A percentile compares a stretch with the other conserved stretches of the same genome.
Evolutionary conservation across 495 filamentous ascomycete genomes (phyloP).

Genomic region (Annulohypoxylon bovei): DNA sequence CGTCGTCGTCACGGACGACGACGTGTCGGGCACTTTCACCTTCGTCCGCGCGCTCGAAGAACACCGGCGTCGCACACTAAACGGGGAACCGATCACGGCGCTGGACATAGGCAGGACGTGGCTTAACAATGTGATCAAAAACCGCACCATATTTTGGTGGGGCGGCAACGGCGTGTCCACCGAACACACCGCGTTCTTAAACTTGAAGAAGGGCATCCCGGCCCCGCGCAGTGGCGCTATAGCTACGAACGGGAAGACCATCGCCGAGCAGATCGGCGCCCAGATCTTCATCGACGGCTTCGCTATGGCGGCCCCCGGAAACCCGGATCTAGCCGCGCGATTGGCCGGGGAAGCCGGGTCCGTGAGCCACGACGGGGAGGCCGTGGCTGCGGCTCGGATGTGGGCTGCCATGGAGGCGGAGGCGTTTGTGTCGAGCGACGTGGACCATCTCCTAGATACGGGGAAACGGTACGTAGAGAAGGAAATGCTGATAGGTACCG

Average conservation of each 20-base stretch:
- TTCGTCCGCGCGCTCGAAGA: slow-evolving; percentile 47
- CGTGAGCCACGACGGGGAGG: slow-evolving; percentile 48
- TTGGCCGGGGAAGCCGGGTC: slow-evolving; percentile 41
- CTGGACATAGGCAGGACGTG: slow-evolving; percentile 47
- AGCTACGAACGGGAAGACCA: slow-evolving; percentile 37
- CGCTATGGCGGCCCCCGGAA: slow-evolving; percentile 39
- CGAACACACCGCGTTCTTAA: slow-evolving; percentile 49
- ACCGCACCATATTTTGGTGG: slow-evolving; percentile 48
- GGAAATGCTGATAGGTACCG: slow-evolving; percentile 33
- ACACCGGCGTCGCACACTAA: slow-evolving; percentile 8
- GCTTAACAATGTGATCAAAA: slow-evolving; percentile 45
- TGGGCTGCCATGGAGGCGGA: slow-evolving; percentile 51
- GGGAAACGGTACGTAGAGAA: slow-evolving; percentile 35
- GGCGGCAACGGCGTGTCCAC: slow-evolving; percentile 48
- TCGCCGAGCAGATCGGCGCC: slow-evolving; percentile 48
- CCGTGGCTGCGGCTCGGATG: slow-evolving; percentile 43
- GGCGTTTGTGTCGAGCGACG: slow-evolving; percentile 40
- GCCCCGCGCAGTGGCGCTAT: slow-evolving; percentile 44
- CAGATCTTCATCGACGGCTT: slow-evolving; percentile 50
- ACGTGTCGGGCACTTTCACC: slow-evolving; percentile 47
- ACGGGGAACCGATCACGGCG: not conserved
- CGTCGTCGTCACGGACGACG: slow-evolving; percentile 48
- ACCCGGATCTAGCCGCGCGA: slow-evolving; percentile 35
- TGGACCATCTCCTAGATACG: slow-evolving; percentile 41
- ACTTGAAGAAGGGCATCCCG: slow-evolving; percentile 41